Evolutionary conservation across 805 yeast genomes (phyloP), one percentile per base, ranked within the genome.

Genomic region (Candida arabinofermentans): DNA sequence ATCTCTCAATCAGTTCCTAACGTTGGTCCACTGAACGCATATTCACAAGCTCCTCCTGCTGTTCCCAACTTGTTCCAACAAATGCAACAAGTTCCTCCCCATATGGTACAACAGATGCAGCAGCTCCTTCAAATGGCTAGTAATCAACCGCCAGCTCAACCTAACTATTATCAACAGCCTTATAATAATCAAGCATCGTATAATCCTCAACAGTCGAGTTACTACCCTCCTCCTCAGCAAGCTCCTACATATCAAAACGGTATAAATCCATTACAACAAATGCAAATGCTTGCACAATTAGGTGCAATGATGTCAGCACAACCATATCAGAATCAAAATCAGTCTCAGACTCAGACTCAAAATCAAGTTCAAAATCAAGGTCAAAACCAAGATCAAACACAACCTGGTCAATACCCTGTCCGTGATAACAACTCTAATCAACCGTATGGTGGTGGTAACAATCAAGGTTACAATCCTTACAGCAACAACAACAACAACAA

Each of bases 391-490:
- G 37, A 41, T 7, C 37, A 36, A 18, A 38, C 8, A 37, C 24
- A 29, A 30, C 30, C 24, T 17, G 23, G 17, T 4, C 34, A 34
- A 21, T 21, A 18, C 8, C 36, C 32, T 3, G 24, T 26, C 2
- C n/a, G 16, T 9, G 9, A 16, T 18, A 33, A 33, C 16, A 21
- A 33, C 2, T 8, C 24, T 13, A 13, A 16, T n/a, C 37, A 34
- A 24, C 34, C 12, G 8, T 21, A 19, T n/a, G 19, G n/a, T 14
- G n/a, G 21, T 9, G 27, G 14, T 19, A 27, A 35, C 8, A 26
- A 35, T 17, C n/a, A 17, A 12, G 54, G 40, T 4, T 57, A 59
- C 41, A 57, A 52, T 37, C 62, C 62, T 13, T 40, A 16, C 22
- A 40, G 34, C 33, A 26, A 22, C 21, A 13, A 24, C 19, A 13